Evolutionary conservation across 345 rosid species (phyloP), one percentile per base, ranked within the genome.

Genomic region (Physaria fendleri): DNA sequence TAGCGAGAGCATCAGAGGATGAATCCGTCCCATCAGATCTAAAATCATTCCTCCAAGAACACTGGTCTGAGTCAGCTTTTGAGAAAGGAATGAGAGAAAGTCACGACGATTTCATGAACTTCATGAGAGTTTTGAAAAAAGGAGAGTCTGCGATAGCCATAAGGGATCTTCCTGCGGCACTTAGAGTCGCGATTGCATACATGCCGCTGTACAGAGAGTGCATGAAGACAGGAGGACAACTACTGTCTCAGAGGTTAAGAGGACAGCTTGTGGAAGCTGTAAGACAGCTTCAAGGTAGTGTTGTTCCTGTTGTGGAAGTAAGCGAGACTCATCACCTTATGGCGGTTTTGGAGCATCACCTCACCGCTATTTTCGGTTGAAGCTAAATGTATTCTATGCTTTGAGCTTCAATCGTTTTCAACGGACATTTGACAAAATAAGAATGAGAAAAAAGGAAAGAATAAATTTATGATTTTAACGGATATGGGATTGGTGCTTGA

Each of bases 31-130:
- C 89, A 56, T 82, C 88, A 5, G 87, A 88, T 50, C 77, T 88
- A 8, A 79, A 78, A 66, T 72, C 69, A 14, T 92, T 84, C 76
- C 90, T 92, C 59, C 74, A 61, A 21, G 90, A 84, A 49, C 79
- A 88, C 57, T 92, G 98, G 98, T 92, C 98, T 0, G 90, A 84
- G 66, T 78, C 85, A 25, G 96, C 98, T 35, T 88, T 82, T 69
- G 65, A 71, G 42, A 78, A 82, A 48, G 98, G 98, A 59, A 42
- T 76, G 67, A 77, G 68, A 76, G 87, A 85, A 64, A 93, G 98
- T 15, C 69, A 77, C 63, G 81, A 68, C 37, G 79, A 82, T 64
- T 88, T 76, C 78, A 55, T 81, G 79, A 85, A 85, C 28, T 66
- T 92, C 4, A 45, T 82, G 71, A 79, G 79, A 74, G 81, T 88